Evolutionary conservation across 208 protist species (phyloP).

Genomic region (Leishmania arabica): DNA sequence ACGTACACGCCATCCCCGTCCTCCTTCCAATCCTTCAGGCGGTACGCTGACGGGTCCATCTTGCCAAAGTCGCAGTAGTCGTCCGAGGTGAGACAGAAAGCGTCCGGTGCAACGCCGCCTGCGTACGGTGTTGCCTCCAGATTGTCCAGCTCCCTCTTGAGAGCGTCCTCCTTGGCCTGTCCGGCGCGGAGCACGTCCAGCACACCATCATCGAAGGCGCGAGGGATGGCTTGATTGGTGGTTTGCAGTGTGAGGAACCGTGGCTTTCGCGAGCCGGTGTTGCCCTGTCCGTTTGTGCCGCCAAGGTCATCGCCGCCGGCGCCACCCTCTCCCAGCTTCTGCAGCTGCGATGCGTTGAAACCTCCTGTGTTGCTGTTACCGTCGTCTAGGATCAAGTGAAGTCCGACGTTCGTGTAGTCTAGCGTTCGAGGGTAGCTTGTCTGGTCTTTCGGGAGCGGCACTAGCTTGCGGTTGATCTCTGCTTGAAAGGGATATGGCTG

Average conservation of each 20-base stretch:
- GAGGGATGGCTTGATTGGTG: conserved; percentile 63
- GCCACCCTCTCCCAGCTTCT: conserved; percentile 32
- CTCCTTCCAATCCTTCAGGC: conserved; percentile 50
- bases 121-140: conserved; percentile 61
- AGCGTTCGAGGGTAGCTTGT: conserved; percentile 77
- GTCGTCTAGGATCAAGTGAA: conserved; percentile 61
- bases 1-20: conserved; percentile 44
- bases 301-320: conserved; percentile 8
- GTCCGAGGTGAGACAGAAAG: conserved; percentile 81
- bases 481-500: conserved; percentile 76
- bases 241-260: conserved; percentile 70
- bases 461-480: conserved; percentile 85
- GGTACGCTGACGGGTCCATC: conserved; percentile 77
- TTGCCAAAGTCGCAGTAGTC: conserved; percentile 86
- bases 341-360: conserved; percentile 70
- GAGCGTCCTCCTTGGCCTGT: conserved; percentile 43
- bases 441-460: conserved; percentile 74
- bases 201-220: conserved; percentile 67
- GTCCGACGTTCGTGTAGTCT: conserved; percentile 70
- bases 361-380: conserved; percentile 39
- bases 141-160: conserved; percentile 34
- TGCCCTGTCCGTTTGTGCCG: neutral
- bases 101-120: conserved; percentile 40
- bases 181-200: conserved; percentile 56
- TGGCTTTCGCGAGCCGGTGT: conserved; percentile 39